Percentiles rank a stretch among this genome's conserved stretches.
These are phyloP conservation scores for Novymonas esmeraldas DNA, from an alignment of 208 protist genomes.

Conservation along the genomic window DNA sequence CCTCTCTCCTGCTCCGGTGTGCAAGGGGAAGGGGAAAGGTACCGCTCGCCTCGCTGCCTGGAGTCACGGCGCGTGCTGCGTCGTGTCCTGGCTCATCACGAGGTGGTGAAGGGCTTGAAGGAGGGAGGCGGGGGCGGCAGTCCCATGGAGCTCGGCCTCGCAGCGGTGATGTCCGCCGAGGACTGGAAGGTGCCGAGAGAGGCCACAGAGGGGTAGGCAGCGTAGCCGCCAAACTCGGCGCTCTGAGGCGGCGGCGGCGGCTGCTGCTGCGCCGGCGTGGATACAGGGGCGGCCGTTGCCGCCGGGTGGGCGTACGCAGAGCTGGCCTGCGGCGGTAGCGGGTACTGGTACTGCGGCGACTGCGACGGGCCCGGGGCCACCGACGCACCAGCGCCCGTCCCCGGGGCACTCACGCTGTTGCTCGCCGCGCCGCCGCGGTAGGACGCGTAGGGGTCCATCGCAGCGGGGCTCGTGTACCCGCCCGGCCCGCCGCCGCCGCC, in stretches of 20 bases:
- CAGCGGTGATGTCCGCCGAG: background rate
- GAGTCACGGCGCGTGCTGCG: background rate
- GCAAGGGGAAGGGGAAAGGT: too few relatives aligned
- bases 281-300: background rate
- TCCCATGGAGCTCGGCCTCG: background rate
- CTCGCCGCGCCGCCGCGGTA: background rate
- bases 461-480: background rate
- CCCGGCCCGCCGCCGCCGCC: background rate
- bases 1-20: too few relatives aligned
- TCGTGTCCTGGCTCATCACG: background rate
- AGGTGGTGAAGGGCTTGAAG: conserved; percentile 38
- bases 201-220: background rate
- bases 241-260: background rate
- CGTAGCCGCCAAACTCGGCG: background rate
- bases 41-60: too few relatives aligned
- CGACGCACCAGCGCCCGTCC: background rate
- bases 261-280: background rate
- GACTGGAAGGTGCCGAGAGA: conserved; percentile 12
- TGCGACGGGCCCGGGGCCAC: too few relatives aligned
- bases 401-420: background rate
- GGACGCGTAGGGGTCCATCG: background rate
- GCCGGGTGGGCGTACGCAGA: conserved; percentile 12
- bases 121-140: conserved; percentile 29
- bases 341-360: background rate
- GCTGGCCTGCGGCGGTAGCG: background rate